These are phyloP conservation scores for Colletotrichum spaethianum DNA, from an alignment of 2,329 filamentous ascomycete species.

Conservation along the genomic window DNA sequence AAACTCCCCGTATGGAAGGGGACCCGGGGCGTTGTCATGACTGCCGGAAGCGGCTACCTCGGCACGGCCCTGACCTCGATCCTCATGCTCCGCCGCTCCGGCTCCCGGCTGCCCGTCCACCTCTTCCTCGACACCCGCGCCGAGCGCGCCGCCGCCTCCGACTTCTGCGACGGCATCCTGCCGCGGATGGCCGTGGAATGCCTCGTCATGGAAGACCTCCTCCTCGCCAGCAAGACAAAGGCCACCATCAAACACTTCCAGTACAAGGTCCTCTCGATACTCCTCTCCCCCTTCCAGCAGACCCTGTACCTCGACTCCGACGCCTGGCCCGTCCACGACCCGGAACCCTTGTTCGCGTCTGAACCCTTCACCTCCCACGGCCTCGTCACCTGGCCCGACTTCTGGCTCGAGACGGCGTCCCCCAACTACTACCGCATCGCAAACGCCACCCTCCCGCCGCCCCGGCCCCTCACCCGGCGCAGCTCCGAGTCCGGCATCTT, in stretches of 20 bases:
- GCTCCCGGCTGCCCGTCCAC: slow-evolving; percentile 63
- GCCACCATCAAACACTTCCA: slow-evolving; percentile 60
- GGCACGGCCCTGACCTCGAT: slow-evolving; percentile 65
- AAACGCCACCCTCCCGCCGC: slow-evolving; percentile 46
- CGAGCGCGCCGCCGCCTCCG: slow-evolving; percentile 46
- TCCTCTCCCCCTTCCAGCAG: slow-evolving; percentile 72
- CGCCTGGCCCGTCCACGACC: slow-evolving; percentile 61
- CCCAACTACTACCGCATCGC: slow-evolving; percentile 61
- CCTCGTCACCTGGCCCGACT: slow-evolving; percentile 71
- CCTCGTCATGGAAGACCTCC: slow-evolving; percentile 50
- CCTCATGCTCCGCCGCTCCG: slow-evolving; percentile 65
- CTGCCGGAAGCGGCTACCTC: slow-evolving; percentile 62
- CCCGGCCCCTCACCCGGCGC: slow-evolving; percentile 49
- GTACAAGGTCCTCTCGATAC: slow-evolving; percentile 69
- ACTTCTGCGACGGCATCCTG: slow-evolving; percentile 50
- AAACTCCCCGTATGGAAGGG: slow-evolving; percentile 48
- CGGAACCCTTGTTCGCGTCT: slow-evolving; percentile 60
- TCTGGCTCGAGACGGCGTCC: slow-evolving; percentile 60
- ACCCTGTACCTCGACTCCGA: slow-evolving; percentile 73
- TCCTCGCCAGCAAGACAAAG: slow-evolving; percentile 37
- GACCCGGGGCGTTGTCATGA: slow-evolving; percentile 65
- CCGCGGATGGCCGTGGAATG: slow-evolving; percentile 50
- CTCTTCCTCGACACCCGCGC: slow-evolving; percentile 52
- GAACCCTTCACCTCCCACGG: slow-evolving; percentile 67
- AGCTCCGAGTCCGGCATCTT: slow-evolving; percentile 65